A percentile compares a stretch with the other conserved stretches of the same genome.
Evolutionary conservation across 441 rosid genomes (phyloP).

Genomic region (Euphorbia corollata): DNA sequence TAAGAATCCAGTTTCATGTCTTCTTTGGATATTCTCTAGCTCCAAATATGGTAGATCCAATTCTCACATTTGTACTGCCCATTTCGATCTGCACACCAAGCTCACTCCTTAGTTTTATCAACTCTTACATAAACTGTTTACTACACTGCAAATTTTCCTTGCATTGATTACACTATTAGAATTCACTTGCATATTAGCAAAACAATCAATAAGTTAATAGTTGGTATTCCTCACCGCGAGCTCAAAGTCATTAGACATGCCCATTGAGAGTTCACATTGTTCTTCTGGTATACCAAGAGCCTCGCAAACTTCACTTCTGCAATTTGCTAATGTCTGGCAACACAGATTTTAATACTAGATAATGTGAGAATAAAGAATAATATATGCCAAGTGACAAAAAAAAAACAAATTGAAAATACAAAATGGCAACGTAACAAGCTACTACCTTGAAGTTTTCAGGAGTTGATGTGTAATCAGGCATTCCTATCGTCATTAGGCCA

Average conservation of each 20-base stretch:
- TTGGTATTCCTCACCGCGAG: constrained; percentile 57
- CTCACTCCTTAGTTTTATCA: constrained; percentile 2
- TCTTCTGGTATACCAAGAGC: constrained; percentile 73
- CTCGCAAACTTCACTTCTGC: constrained; percentile 84
- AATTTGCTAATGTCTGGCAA: constrained; percentile 64
- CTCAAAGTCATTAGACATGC: constrained; percentile 94
- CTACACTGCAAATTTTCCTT: background rate
- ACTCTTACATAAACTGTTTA: background rate
- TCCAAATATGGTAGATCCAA: constrained; percentile 87
- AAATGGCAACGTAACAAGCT: background rate
- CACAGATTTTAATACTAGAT: constrained; percentile 13
- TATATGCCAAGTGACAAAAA: too few species aligned
- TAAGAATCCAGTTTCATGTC: constrained; percentile 18
- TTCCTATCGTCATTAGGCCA: constrained; percentile 95
- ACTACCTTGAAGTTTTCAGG: constrained; percentile 92
- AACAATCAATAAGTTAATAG: background rate
- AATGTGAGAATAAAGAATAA: constrained; percentile 3
- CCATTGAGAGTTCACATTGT: constrained; percentile 92
- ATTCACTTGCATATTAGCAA: background rate
- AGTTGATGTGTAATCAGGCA: constrained; percentile 87
- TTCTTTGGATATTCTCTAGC: constrained; percentile 80
- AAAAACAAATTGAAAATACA: background rate
- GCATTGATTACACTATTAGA: background rate
- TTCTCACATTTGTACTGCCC: constrained; percentile 89
- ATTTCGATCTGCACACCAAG: constrained; percentile 61